Percentiles rank a stretch among this genome's conserved stretches.
phyloP scores from a whole-genome alignment of 305 asterid species.

The Fraxinus angustifolia region DNA sequence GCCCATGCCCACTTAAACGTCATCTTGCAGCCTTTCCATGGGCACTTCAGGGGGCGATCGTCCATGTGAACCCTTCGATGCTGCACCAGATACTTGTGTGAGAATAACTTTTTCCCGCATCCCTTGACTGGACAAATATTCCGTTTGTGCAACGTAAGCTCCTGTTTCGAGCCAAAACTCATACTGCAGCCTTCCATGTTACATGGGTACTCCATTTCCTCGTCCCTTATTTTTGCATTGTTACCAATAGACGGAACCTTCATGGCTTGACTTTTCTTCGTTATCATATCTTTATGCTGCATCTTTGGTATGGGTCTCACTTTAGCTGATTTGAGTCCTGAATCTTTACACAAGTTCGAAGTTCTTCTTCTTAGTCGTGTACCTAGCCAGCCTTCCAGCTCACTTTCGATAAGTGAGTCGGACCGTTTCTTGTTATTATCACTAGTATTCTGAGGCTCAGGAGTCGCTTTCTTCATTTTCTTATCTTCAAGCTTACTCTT shows the following conservation, averaged over 20 bases:
- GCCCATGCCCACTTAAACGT: slow-evolving; percentile 99
- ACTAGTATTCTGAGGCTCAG: slow-evolving; percentile 36
- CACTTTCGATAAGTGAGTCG: slow-evolving; percentile 32
- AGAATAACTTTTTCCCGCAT: slow-evolving; percentile 89
- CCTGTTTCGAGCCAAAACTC: slow-evolving; percentile 76
- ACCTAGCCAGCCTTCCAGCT: slow-evolving; percentile 76
- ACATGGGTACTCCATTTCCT: slow-evolving; percentile 60
- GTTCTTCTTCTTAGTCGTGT: slow-evolving; percentile 76
- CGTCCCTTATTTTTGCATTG: slow-evolving; percentile 46
- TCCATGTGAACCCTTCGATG: slow-evolving; percentile 96
- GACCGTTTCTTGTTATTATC: slow-evolving; percentile 30
- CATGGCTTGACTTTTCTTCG: slow-evolving; percentile 37
- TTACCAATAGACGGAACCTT: slow-evolving; percentile 24
- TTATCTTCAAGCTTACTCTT: slow-evolving; percentile 31
- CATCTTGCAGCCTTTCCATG: slow-evolving; percentile 99
- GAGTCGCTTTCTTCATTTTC: slow-evolving; percentile 30
- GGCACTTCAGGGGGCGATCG: slow-evolving; percentile 95
- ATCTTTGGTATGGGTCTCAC: slow-evolving; percentile 39
- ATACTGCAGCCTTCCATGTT: slow-evolving; percentile 86
- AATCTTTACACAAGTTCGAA: slow-evolving; percentile 40
- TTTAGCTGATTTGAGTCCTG: slow-evolving; percentile 33
- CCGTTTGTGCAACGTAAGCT: slow-evolving; percentile 63
- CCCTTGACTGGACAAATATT: slow-evolving; percentile 86
- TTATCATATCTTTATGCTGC: slow-evolving; percentile 34
- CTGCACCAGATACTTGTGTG: slow-evolving; percentile 93